Base-by-base conservation (phyloP, 768 basidiomycete species). In the Psilocybe subaeruginosa region DNA sequence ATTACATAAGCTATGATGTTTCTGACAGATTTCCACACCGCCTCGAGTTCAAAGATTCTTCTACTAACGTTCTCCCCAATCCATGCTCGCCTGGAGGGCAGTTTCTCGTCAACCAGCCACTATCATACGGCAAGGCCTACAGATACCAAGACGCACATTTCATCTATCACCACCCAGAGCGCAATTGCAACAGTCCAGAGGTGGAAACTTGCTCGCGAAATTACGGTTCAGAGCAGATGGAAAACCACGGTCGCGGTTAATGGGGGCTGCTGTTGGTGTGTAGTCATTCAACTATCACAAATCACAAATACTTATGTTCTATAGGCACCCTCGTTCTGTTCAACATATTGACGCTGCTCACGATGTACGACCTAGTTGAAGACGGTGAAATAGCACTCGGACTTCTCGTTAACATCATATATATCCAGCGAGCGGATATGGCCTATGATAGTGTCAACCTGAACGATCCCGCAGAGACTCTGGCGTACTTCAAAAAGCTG, bases 151-250 rank as follows among this genome's bases (percentile, higher is more conserved):
- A 57, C 49, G 45, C 17, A 57, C 67, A 12, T 39, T 65, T 39
- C 54, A 64, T 58, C 59, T 50, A 49, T 62, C 69, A 12, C 6
- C 37, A 33, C 63, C 62, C 16, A 60, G 35, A 23, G 41, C 59
- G 1, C 66, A 62, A 56, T 33, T 47, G 19, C 64, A 62, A 50
- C 61, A 65, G 46, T 33, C 63, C 33, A 68, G 70, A 17, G 69
- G 71, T 8, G 57, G 68, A 12, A 69, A 69, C 14, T 57, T 73
- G 53, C 67, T 68, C 43, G 62, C 66, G 8, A 75, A 67, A 62
- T 16, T 77, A 43, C 74, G 72, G 61, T 76, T 70, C 66, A 69
- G 72, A 63, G 65, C 63, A 30, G 75, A 79, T 70, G 78, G 78
- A 33, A 72, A 71, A 39, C 74, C 74, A 46, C 67, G 78, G 51